Percentiles rank a stretch among this genome's conserved stretches.
phyloP scores from a whole-genome alignment of 2,329 filamentous ascomycete species.

The Botrytis medusae region DNA sequence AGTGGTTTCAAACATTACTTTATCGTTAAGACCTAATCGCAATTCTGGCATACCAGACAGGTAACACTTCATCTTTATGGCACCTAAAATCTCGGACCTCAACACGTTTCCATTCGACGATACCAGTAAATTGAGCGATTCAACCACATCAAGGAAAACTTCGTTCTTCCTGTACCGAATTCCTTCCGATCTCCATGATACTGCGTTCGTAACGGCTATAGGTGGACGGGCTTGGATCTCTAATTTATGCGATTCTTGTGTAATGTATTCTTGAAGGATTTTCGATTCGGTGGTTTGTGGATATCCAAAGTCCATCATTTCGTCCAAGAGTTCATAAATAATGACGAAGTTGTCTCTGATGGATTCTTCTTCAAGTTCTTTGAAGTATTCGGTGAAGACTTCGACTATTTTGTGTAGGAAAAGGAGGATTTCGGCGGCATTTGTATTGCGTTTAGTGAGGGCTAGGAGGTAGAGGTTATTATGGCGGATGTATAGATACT shows the following conservation, averaged over 20 bases:
- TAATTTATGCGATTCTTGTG: constrained; percentile 97
- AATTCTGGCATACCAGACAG: constrained; percentile 97
- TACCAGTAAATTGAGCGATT: constrained; percentile 93
- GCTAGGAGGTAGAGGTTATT: constrained; percentile 99
- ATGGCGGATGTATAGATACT: constrained; percentile 99
- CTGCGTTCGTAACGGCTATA: constrained; percentile 96
- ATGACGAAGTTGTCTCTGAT: constrained; percentile 99
- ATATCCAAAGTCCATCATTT: constrained; percentile 99
- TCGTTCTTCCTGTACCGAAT: constrained; percentile 99
- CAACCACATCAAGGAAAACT: constrained; percentile 96
- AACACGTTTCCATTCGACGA: constrained; percentile 93
- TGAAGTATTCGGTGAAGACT: constrained; percentile 99
- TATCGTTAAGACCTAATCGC: constrained; percentile 92
- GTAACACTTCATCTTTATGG: constrained; percentile 99
- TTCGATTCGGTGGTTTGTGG: constrained; percentile 98
- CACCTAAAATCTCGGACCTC: constrained; percentile 92
- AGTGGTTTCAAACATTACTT: constrained; percentile 99
- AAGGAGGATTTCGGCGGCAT: constrained; percentile 95
- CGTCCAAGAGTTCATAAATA: constrained; percentile 96
- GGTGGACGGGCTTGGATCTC: constrained; percentile 94
- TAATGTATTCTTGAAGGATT: constrained; percentile 99
- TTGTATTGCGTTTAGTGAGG: constrained; percentile 97
- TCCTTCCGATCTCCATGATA: constrained; percentile 96
- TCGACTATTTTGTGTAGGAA: constrained; percentile 98
- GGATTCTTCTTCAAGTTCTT: constrained; percentile 96